Evolutionary conservation across 306 rosid genomes (phyloP).

Genomic region (Lagenaria siceraria): DNA sequence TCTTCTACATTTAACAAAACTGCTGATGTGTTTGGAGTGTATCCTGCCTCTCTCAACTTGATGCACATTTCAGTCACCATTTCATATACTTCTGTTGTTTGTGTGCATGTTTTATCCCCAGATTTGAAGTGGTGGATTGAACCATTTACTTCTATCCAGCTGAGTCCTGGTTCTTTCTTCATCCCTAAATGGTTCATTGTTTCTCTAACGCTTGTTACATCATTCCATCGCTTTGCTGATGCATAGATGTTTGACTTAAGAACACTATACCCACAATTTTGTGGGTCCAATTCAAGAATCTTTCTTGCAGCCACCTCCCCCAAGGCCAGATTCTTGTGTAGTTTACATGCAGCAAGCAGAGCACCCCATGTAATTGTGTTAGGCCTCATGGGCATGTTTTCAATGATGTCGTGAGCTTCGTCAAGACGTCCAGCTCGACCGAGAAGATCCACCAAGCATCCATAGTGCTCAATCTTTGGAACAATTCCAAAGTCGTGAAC

Average conservation of each 20-base stretch:
- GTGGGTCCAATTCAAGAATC: slow-evolving; percentile 41
- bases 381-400: slow-evolving; percentile 47
- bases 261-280: slow-evolving; percentile 37
- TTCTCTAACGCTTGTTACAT: slow-evolving; percentile 36
- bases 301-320: slow-evolving; percentile 48
- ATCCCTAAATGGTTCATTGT: slow-evolving; percentile 33
- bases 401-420: slow-evolving; percentile 32
- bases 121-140: slow-evolving; percentile 38
- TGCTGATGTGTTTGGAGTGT: slow-evolving; percentile 31
- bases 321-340: slow-evolving; percentile 29
- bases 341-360: slow-evolving; percentile 47
- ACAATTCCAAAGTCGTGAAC: slow-evolving; percentile 23
- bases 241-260: slow-evolving; percentile 66
- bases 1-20: slow-evolving; percentile 35
- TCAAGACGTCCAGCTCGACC: slow-evolving; percentile 46
- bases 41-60: slow-evolving; percentile 40
- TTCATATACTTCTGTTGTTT: slow-evolving; percentile 26
- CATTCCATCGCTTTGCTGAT: slow-evolving; percentile 39
- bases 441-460: slow-evolving; percentile 58
- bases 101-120: slow-evolving; percentile 44
- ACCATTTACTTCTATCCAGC: slow-evolving; percentile 49
- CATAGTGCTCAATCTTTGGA: slow-evolving; percentile 54
- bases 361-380: slow-evolving; percentile 45
- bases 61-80: slow-evolving; percentile 41
- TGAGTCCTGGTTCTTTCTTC: slow-evolving; percentile 47